phyloP scores from a whole-genome alignment of 108 stramenopile species.

The Fragilaria crotonensis region DNA sequence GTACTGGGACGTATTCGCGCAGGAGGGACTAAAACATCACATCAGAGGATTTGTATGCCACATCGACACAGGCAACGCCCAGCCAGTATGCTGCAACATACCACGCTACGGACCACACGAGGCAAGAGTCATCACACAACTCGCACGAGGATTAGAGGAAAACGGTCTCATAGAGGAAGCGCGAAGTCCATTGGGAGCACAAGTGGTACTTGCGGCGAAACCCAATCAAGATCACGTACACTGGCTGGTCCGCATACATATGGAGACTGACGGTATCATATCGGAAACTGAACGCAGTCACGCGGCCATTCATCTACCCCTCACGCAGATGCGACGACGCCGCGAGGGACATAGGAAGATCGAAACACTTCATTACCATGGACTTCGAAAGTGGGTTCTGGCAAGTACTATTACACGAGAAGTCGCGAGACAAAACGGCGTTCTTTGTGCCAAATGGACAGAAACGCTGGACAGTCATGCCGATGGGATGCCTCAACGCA shows the following conservation, averaged over 20 bases:
- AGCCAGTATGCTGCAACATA: background rate
- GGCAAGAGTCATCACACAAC: too few relatives aligned
- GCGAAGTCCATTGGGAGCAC: background rate
- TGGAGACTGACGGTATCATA: background rate
- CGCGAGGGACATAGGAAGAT: too few relatives aligned
- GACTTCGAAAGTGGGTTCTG: too few relatives aligned
- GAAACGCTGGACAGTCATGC: too few relatives aligned
- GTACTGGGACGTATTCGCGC: background rate
- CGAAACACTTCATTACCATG: too few relatives aligned
- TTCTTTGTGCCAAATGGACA: too few relatives aligned
- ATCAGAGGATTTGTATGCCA: too few relatives aligned
- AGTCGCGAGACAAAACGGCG: too few relatives aligned
- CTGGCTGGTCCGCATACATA: background rate
- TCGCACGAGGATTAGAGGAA: background rate
- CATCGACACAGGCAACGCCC: too few relatives aligned
- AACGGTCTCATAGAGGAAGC: background rate
- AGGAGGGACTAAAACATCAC: background rate
- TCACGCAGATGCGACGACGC: too few relatives aligned
- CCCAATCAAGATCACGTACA: background rate
- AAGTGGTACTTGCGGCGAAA: background rate
- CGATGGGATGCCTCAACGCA: constrained; percentile 1
- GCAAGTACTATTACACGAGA: too few relatives aligned
- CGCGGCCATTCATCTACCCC: background rate
- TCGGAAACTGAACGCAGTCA: background rate
- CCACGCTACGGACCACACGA: background rate